phyloP scores from a whole-genome alignment of 1,284 basidiomycete genomes.

The Malassezia psittaci region DNA sequence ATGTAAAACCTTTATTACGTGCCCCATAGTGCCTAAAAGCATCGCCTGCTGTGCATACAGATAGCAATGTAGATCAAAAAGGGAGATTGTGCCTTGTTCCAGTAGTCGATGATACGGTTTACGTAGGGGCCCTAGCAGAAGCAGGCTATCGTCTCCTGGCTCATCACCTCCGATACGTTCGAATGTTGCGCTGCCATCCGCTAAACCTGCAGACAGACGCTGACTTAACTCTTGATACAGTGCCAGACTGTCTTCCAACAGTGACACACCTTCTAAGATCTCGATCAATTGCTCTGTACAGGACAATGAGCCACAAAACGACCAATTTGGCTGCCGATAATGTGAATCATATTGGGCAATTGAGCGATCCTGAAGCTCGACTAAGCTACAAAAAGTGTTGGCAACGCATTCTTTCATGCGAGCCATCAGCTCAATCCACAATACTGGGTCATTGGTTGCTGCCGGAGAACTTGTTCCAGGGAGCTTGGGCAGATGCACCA shows the following conservation, averaged over 20 bases:
- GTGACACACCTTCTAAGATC: constrained; percentile 79
- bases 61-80: constrained; percentile 89
- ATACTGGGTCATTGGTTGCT: constrained; percentile 58
- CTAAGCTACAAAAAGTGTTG: constrained; percentile 66
- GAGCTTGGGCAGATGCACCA: constrained; percentile 21
- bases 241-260: constrained; percentile 76
- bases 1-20: constrained; percentile 59
- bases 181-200: constrained; percentile 30
- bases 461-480: constrained; percentile 50
- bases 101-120: constrained; percentile 84
- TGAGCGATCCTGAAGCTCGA: constrained; percentile 49
- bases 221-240: constrained; percentile 86
- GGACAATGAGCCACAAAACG: constrained; percentile 59
- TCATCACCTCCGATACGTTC: constrained; percentile 24
- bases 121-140: constrained; percentile 66
- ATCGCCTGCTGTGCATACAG: constrained; percentile 75
- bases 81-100: constrained; percentile 74
- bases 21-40: constrained; percentile 64
- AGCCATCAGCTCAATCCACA: constrained; percentile 77
- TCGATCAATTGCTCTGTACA: constrained; percentile 78
- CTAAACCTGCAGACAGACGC: constrained; percentile 54
- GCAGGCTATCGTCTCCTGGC: constrained; percentile 65
- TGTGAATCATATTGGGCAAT: constrained; percentile 18
- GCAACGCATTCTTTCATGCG: constrained; percentile 82
- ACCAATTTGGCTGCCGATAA: constrained; percentile 24